A percentile compares a stretch with the other conserved stretches of the same genome.
phyloP scores from a whole-genome alignment of 2,329 filamentous ascomycete genomes.

The Botrytis medusae region DNA sequence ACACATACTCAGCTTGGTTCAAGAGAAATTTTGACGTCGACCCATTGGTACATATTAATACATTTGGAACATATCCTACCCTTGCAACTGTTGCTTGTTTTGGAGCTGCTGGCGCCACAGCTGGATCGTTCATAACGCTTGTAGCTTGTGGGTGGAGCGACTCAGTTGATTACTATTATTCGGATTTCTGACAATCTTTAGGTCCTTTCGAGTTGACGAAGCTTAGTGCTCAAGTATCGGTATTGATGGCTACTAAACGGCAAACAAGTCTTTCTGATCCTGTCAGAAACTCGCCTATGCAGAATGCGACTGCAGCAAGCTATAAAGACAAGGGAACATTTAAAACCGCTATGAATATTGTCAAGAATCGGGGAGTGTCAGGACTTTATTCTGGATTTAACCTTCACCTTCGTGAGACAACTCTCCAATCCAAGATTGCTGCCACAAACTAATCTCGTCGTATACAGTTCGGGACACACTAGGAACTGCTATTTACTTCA shows the following conservation, averaged over 20 bases:
- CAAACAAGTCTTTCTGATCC: slow-evolving; percentile 42
- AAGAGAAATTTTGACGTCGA: slow-evolving; percentile 65
- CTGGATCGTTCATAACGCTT: slow-evolving; percentile 75
- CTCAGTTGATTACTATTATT: slow-evolving; percentile 1
- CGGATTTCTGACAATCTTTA: slow-evolving; percentile 38
- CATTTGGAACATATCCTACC: slow-evolving; percentile 68
- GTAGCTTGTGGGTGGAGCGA: slow-evolving; percentile 65
- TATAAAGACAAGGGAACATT: slow-evolving; percentile 78
- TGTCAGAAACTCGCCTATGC: slow-evolving; percentile 28
- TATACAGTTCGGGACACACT: slow-evolving; percentile 73
- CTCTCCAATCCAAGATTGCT: not conserved
- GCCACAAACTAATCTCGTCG: slow-evolving; percentile 21
- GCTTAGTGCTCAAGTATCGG: slow-evolving; percentile 80
- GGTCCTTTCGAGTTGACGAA: slow-evolving; percentile 89
- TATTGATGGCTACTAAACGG: slow-evolving; percentile 65
- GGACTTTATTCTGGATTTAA: slow-evolving; percentile 81
- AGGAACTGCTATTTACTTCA: slow-evolving; percentile 83
- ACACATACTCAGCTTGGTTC: slow-evolving; percentile 70
- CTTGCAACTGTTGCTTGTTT: slow-evolving; percentile 74
- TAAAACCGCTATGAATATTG: slow-evolving; percentile 73
- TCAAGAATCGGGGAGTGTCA: slow-evolving; percentile 68
- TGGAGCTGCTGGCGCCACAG: slow-evolving; percentile 73
- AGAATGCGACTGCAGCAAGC: slow-evolving; percentile 51
- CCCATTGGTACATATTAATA: slow-evolving; percentile 71
- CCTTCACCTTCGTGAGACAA: slow-evolving; percentile 68